Conservation (phyloP, 2,329 filamentous ascomycete species). For the Xylaria sp. region DNA sequence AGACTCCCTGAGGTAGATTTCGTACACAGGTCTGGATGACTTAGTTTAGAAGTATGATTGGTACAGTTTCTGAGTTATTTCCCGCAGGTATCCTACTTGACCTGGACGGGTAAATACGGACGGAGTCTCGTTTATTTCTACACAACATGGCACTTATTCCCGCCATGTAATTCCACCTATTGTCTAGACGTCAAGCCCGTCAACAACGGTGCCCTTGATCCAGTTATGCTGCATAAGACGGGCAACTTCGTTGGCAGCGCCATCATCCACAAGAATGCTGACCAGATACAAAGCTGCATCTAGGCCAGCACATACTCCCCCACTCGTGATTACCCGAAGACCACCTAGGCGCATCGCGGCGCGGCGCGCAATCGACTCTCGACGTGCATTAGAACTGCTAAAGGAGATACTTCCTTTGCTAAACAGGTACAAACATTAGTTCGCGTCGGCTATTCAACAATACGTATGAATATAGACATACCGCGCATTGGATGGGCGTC, state of each 20-base stretch:
- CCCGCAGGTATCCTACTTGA: conserved; percentile 23
- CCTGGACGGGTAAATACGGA: conserved; percentile 22
- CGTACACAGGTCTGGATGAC: not conserved
- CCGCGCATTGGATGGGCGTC: conserved; percentile 66
- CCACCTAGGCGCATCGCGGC: conserved; percentile 74
- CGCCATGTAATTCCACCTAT: conserved; percentile 25
- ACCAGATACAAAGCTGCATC: conserved; percentile 87
- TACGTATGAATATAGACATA: conserved; percentile 45
- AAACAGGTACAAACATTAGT: conserved; percentile 33
- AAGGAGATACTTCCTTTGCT: conserved; percentile 86
- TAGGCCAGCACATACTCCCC: conserved; percentile 78
- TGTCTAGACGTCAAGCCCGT: conserved; percentile 79
- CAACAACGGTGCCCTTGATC: conserved; percentile 84
- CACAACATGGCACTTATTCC: conserved; percentile 10
- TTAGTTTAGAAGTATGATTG: not conserved
- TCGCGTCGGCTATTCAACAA: not conserved
- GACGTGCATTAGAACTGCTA: conserved; percentile 73
- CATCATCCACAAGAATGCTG: conserved; percentile 79
- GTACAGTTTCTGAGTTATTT: conserved; percentile 18
- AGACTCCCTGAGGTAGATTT: not conserved
- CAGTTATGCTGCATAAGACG: conserved; percentile 80
- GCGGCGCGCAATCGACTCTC: conserved; percentile 81
- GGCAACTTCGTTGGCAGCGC: conserved; percentile 76
- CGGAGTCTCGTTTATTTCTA: conserved; percentile 22
- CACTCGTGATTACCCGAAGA: conserved; percentile 77